A percentile compares a stretch with the other conserved stretches of the same genome.
Evolutionary conservation across 345 rosid genomes (phyloP).

Genomic region (Rhodamnia rubescens): DNA sequence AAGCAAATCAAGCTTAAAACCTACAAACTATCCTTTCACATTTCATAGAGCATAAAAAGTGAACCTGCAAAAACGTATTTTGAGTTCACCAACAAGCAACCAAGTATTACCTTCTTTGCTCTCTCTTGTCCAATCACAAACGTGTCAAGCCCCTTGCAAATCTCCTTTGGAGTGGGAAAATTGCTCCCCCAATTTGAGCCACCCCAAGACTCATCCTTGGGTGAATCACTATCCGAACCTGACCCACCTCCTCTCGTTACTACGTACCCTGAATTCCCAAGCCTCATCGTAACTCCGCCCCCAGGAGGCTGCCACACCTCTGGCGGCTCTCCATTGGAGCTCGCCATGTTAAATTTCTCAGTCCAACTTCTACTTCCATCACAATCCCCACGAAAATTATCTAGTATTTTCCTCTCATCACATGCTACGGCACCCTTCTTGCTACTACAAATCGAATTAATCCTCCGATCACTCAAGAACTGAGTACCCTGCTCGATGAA

Average conservation of each 20-base stretch:
- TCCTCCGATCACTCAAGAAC: conserved; percentile 21
- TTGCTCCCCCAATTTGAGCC: conserved; percentile 81
- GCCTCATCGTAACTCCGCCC: conserved; percentile 52
- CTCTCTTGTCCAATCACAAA: conserved; percentile 97
- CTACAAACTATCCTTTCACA: neutral
- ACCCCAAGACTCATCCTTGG: conserved; percentile 79
- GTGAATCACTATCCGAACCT: neutral
- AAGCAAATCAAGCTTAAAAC: neutral
- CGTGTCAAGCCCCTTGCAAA: conserved; percentile 82
- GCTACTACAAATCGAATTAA: conserved; percentile 1
- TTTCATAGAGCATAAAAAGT: neutral
- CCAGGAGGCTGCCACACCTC: conserved; percentile 99
- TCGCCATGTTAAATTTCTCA: conserved; percentile 16
- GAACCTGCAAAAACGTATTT: neutral
- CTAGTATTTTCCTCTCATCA: neutral
- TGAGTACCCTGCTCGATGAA: conserved; percentile 32
- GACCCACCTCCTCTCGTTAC: conserved; percentile 3
- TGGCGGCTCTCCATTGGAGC: conserved; percentile 84
- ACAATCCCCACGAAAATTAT: neutral
- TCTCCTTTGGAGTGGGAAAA: conserved; percentile 96
- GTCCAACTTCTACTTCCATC: conserved; percentile 14
- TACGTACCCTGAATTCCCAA: neutral
- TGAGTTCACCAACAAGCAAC: neutral
- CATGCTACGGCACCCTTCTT: neutral
- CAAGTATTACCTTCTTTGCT: conserved; percentile 73